phyloP scores from a whole-genome alignment of 768 basidiomycete species.

The Crassisporium funariophilum region DNA sequence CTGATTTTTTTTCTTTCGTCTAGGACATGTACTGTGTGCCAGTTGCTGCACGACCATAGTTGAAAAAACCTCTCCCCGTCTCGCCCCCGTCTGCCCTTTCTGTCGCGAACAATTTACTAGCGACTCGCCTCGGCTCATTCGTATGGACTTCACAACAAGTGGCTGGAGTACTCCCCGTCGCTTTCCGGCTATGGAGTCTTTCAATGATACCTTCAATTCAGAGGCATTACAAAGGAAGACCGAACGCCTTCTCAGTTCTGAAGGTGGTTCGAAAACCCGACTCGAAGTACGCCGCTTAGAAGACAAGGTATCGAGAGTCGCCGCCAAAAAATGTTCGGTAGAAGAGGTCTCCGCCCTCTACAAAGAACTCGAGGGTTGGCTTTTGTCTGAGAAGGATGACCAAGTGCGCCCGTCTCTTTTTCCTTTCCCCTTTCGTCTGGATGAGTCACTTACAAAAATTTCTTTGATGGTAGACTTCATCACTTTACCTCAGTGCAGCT shows the following conservation, averaged over 20 bases:
- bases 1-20: conserved; percentile 11
- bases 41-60: conserved; percentile 78
- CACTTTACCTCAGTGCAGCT: conserved; percentile 74
- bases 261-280: conserved; percentile 45
- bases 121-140: conserved; percentile 73
- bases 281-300: conserved; percentile 69
- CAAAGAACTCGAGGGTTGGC: conserved; percentile 78
- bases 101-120: conserved; percentile 75
- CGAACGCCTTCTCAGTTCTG: conserved; percentile 49
- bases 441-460: conserved; percentile 15
- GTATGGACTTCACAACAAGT: conserved; percentile 72
- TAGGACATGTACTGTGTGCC: conserved; percentile 82
- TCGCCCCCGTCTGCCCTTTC: conserved; percentile 79
- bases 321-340: conserved; percentile 84
- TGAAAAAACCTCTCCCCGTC: conserved; percentile 75
- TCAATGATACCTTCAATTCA: conserved; percentile 39
- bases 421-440: conserved; percentile 14
- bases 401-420: conserved; percentile 51
- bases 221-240: conserved; percentile 48
- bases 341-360: conserved; percentile 81
- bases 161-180: conserved; percentile 72
- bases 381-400: conserved; percentile 65
- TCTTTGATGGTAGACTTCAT: conserved; percentile 48
- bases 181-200: conserved; percentile 51
- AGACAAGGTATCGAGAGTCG: conserved; percentile 76